These are phyloP conservation scores for Vaccinium macrocarpon DNA, from an alignment of 148 eudicot species.

Conservation along the genomic window DNA sequence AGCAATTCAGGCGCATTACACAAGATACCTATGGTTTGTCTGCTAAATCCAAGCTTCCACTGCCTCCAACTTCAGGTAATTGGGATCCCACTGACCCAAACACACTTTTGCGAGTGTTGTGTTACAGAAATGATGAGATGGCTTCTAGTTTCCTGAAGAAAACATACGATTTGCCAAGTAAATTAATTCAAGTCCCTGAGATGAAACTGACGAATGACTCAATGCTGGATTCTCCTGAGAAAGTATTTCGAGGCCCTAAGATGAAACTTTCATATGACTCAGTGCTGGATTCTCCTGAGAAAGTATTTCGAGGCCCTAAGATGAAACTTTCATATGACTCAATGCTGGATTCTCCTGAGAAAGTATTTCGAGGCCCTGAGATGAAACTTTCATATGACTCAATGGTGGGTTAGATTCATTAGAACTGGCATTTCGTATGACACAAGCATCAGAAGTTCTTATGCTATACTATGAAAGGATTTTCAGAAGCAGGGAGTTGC, in stretches of 20 bases:
- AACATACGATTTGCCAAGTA: conserved; percentile 68
- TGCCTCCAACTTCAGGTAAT: conserved; percentile 79
- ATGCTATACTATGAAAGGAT: background rate
- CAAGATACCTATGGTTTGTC: conserved; percentile 36
- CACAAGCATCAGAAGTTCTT: background rate
- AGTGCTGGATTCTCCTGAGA: conserved; percentile 50
- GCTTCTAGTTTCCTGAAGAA: conserved; percentile 85
- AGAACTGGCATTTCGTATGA: background rate
- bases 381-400: background rate
- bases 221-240: conserved; percentile 50
- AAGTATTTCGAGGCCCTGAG: conserved; percentile 2
- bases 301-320: conserved; percentile 1
- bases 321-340: background rate
- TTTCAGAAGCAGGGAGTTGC: background rate
- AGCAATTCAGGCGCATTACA: conserved; percentile 43
- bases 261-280: background rate
- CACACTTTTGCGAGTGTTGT: conserved; percentile 69
- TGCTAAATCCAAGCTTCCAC: conserved; percentile 52
- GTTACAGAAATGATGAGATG: conserved; percentile 70
- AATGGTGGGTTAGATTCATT: background rate
- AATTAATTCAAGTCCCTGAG: conserved; percentile 4
- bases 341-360: conserved; percentile 50
- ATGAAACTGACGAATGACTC: background rate
- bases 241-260: conserved; percentile 2
- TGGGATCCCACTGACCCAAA: conserved; percentile 77